phyloP scores from a whole-genome alignment of 441 rosid species.

The Gossypium davidsonii region DNA sequence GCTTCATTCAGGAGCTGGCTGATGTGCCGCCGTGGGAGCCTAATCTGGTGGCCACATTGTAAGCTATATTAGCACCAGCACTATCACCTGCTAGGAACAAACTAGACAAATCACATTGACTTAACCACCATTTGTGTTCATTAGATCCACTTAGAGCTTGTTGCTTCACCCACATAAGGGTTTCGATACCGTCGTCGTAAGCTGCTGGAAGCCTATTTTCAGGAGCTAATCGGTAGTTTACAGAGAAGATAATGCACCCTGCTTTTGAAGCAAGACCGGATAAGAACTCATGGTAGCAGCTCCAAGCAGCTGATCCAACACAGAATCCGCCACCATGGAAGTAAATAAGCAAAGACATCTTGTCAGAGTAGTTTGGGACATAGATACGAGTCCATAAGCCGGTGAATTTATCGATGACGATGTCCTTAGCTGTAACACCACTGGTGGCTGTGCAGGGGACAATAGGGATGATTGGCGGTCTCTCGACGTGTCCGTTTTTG shows the following conservation, averaged over 20 bases:
- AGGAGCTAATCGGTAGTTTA: slow-evolving; percentile 72
- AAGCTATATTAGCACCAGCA: slow-evolving; percentile 80
- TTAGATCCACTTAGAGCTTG: slow-evolving; percentile 26
- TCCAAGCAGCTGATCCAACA: slow-evolving; percentile 82
- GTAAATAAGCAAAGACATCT: slow-evolving; percentile 62
- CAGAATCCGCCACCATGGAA: slow-evolving; percentile 94
- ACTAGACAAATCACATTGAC: slow-evolving; percentile 43
- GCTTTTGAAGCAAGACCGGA: slow-evolving; percentile 41
- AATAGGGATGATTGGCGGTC: slow-evolving; percentile 50
- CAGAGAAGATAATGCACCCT: slow-evolving; percentile 50
- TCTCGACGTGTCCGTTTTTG: slow-evolving; percentile 63
- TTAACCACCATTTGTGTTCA: slow-evolving; percentile 51
- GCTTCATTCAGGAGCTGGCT: slow-evolving; percentile 14
- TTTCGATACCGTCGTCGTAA: slow-evolving; percentile 58
- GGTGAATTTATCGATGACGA: slow-evolving; percentile 39
- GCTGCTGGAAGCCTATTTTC: slow-evolving; percentile 78
- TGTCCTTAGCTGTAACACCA: slow-evolving; percentile 41
- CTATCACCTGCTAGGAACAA: slow-evolving; percentile 69
- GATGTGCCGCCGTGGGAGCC: slow-evolving; percentile 12
- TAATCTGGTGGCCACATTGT: slow-evolving; percentile 36
- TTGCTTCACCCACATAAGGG: slow-evolving; percentile 47
- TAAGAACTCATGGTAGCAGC: slow-evolving; percentile 73
- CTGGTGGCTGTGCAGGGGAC: slow-evolving; percentile 30
- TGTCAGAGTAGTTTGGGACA: slow-evolving; percentile 35
- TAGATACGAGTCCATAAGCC: slow-evolving; percentile 53